Percentiles rank a stretch among this genome's conserved stretches.
phyloP scores from a whole-genome alignment of 305 asterid species.

The Fraxinus greggii region DNA sequence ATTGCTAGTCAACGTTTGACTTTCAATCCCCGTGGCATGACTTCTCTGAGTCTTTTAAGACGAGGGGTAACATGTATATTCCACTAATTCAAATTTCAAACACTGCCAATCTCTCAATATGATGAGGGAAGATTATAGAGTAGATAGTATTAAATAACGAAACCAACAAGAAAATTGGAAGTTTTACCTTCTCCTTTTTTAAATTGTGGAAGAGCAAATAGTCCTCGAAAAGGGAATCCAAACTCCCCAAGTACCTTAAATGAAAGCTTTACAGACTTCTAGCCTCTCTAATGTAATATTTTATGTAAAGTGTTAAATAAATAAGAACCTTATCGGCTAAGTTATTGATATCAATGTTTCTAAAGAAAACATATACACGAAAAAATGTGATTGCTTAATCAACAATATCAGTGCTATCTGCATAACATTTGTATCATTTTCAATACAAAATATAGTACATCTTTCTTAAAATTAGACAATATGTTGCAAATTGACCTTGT shows the following conservation, averaged over 20 bases:
- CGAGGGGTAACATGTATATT: no score
- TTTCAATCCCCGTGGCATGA: no score
- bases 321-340: constrained; percentile 87
- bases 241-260: constrained; percentile 96
- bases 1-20: no score
- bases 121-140: not conserved
- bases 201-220: constrained; percentile 65
- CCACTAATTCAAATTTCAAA: not conserved
- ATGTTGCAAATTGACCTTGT: no score
- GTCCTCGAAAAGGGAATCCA: constrained; percentile 86
- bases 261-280: constrained; percentile 68
- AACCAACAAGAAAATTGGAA: not conserved
- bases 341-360: constrained; percentile 79
- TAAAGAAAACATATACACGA: constrained; percentile 89
- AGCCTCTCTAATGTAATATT: constrained; percentile 43
- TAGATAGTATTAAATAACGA: not conserved
- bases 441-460: no score
- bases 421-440: no score
- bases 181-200: constrained; percentile 64
- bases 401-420: no score
- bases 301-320: constrained; percentile 79
- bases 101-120: not conserved
- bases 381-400: constrained; percentile 32
- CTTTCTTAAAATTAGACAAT: no score
- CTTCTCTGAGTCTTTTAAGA: no score